These are phyloP conservation scores for Mycena vitilis DNA, from an alignment of 768 basidiomycete genomes.

Conservation along the genomic window DNA sequence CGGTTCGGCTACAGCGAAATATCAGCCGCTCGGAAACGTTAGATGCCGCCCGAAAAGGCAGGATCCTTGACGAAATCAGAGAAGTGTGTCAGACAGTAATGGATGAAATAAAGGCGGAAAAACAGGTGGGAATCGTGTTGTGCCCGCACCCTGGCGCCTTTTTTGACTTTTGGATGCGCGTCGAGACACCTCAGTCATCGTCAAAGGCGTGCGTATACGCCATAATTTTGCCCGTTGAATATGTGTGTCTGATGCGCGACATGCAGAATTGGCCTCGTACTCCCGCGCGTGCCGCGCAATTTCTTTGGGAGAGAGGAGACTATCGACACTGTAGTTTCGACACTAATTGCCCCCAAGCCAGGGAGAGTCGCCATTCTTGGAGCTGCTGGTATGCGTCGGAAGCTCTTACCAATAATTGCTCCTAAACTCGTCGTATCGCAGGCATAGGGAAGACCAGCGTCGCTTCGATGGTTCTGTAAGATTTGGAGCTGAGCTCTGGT, in stretches of 20 bases:
- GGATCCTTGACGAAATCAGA: constrained; percentile 36
- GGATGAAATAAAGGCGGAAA: constrained; percentile 34
- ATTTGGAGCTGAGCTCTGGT: too few species aligned
- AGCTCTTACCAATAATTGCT: background rate
- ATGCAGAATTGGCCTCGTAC: constrained; percentile 29
- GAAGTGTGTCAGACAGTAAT: constrained; percentile 33
- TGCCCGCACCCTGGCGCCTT: background rate
- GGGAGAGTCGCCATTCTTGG: constrained; percentile 37
- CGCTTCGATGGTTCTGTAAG: constrained; percentile 30
- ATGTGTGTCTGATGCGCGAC: constrained; percentile 9
- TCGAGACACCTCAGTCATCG: constrained; percentile 8
- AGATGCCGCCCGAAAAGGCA: constrained; percentile 29
- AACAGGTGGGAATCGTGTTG: constrained; percentile 21
- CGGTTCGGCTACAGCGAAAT: constrained; percentile 22
- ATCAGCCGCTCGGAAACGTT: constrained; percentile 27
- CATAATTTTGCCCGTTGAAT: background rate
- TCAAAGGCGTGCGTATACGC: constrained; percentile 27
- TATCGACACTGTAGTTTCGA: constrained; percentile 25
- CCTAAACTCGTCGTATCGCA: background rate
- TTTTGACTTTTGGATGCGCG: constrained; percentile 5
- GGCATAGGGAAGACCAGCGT: constrained; percentile 38
- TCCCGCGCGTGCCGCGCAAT: constrained; percentile 32
- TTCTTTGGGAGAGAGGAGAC: constrained; percentile 32
- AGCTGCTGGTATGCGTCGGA: constrained; percentile 28
- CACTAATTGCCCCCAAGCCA: constrained; percentile 16